Percentiles rank a stretch among this genome's conserved stretches.
Evolutionary conservation across 192 early-diverging fungal genomes (phyloP).

Genomic region (Jimgerdemannia lactiflua): DNA sequence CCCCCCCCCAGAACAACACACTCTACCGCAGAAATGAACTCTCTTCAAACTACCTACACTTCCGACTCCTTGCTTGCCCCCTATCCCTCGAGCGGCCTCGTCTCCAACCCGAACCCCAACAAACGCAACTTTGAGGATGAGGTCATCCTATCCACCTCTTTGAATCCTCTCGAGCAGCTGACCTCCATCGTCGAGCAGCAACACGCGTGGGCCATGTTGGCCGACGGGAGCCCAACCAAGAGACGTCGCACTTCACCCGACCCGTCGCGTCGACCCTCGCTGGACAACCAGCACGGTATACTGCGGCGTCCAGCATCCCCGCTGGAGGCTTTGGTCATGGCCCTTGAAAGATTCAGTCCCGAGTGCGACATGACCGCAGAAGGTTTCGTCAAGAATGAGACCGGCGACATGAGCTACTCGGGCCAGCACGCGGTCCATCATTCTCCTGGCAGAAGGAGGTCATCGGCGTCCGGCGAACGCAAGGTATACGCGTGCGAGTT

Average conservation of each 20-base stretch:
- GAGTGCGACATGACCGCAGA: no score
- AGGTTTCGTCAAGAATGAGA: neutral
- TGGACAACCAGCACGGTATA: neutral
- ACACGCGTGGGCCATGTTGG: no score
- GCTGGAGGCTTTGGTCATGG: slow-evolving; percentile 34
- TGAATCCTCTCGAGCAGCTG: slow-evolving; percentile 9
- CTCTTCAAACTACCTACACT: neutral
- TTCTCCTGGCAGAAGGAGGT: no score
- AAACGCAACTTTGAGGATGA: no score
- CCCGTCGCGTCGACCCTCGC: no score
- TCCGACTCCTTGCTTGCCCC: slow-evolving; percentile 4
- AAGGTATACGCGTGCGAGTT: slow-evolving; percentile 43
- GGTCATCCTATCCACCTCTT: slow-evolving; percentile 9
- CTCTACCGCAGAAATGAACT: neutral
- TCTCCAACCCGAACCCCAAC: slow-evolving; percentile 15
- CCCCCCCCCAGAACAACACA: slow-evolving; percentile 6
- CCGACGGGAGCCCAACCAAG: no score
- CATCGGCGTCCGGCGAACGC: neutral
- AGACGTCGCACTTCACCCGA: no score
- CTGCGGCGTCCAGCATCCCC: slow-evolving; percentile 21
- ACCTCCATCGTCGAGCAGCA: no score
- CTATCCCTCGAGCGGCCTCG: slow-evolving; percentile 6
- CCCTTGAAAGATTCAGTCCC: slow-evolving; percentile 17
- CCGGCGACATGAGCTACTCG: neutral
- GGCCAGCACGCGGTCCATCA: neutral